Evolutionary conservation across 2,329 filamentous ascomycete species (phyloP).

Genomic region (Chrysosphaeria jannelii): DNA sequence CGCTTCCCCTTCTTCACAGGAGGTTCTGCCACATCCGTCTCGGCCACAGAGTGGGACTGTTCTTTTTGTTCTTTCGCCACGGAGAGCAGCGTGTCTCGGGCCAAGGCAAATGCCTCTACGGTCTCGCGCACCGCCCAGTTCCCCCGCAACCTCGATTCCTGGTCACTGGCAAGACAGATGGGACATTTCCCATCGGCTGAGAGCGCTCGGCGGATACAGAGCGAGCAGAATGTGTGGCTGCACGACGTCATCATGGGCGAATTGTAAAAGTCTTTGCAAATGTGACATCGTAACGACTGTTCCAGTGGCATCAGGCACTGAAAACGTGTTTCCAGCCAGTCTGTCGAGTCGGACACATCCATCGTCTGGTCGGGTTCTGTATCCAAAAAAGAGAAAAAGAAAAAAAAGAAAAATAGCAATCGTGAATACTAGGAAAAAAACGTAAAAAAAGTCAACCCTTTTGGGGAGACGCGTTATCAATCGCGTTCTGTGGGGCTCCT

Average conservation of each 20-base stretch:
- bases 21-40: too few relatives aligned
- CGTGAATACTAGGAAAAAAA: too few relatives aligned
- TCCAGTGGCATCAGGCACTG: constrained; percentile 41
- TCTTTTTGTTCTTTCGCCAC: constrained; percentile 18
- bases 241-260: constrained; percentile 90
- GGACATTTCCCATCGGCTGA: constrained; percentile 68
- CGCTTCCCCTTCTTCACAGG: constrained; percentile 39
- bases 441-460: too few relatives aligned
- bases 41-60: too few relatives aligned
- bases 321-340: constrained; percentile 49
- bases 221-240: constrained; percentile 83
- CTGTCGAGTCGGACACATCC: constrained; percentile 45
- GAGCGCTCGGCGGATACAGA: constrained; percentile 73
- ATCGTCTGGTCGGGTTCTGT: too few relatives aligned
- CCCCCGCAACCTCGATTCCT: constrained; percentile 56
- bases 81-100: constrained; percentile 28
- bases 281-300: constrained; percentile 66
- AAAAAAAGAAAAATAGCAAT: too few relatives aligned
- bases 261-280: constrained; percentile 92
- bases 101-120: constrained; percentile 44
- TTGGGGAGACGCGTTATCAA: too few relatives aligned
- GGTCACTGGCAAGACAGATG: constrained; percentile 46
- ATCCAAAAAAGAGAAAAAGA: too few relatives aligned
- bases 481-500: too few relatives aligned
- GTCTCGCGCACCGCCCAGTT: constrained; percentile 71